A percentile compares a stretch with the other conserved stretches of the same genome.
Conservation (phyloP, 768 basidiomycete species). For the Leccinum aurantiacum region DNA sequence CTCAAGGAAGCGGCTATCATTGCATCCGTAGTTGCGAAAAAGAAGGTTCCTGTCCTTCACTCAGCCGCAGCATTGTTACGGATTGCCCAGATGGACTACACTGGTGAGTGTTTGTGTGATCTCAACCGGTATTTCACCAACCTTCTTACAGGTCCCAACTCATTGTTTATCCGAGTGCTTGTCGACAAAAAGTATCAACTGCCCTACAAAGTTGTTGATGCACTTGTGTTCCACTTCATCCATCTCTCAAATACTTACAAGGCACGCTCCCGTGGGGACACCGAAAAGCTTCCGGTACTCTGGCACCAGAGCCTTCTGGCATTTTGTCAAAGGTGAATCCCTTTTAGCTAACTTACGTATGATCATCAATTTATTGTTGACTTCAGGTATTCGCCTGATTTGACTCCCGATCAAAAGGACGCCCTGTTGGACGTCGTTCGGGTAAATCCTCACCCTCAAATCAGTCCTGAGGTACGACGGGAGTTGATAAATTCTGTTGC, state of each 20-base stretch:
- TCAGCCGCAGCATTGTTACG: slow-evolving; percentile 93
- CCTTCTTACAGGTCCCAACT: slow-evolving; percentile 68
- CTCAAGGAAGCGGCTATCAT: slow-evolving; percentile 94
- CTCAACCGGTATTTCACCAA: not conserved
- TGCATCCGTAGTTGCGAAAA: slow-evolving; percentile 86
- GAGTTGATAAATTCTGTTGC: slow-evolving; percentile 87
- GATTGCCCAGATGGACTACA: slow-evolving; percentile 95
- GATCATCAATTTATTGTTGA: slow-evolving; percentile 1
- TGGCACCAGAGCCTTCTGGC: slow-evolving; percentile 98
- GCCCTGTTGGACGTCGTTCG: slow-evolving; percentile 92
- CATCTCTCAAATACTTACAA: slow-evolving; percentile 91
- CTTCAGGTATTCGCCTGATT: slow-evolving; percentile 83
- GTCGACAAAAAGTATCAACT: slow-evolving; percentile 98
- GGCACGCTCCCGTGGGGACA: slow-evolving; percentile 64
- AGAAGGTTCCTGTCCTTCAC: slow-evolving; percentile 94
- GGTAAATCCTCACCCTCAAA: slow-evolving; percentile 82
- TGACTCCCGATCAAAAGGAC: slow-evolving; percentile 97
- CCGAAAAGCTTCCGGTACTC: slow-evolving; percentile 87
- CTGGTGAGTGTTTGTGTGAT: slow-evolving; percentile 49
- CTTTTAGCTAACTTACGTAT: not conserved
- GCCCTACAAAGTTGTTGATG: slow-evolving; percentile 97
- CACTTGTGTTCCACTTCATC: slow-evolving; percentile 97
- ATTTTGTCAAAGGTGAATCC: slow-evolving; percentile 80
- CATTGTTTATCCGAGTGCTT: slow-evolving; percentile 93
- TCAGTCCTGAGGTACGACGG: slow-evolving; percentile 85